Conservation (phyloP, 176 grass and related monocot species). For the Rhynchospora pubera region DNA sequence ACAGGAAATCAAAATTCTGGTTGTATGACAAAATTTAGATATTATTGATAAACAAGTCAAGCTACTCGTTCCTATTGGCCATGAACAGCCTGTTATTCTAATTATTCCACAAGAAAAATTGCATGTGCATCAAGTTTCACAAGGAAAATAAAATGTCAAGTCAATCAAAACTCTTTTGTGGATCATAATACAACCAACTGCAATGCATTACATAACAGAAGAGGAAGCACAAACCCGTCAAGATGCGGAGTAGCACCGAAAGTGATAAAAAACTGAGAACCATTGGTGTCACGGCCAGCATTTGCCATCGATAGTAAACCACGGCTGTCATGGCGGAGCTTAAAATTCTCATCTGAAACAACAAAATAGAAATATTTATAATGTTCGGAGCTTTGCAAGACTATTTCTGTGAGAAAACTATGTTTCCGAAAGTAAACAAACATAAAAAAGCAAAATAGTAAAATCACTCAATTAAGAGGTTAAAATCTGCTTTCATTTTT, state of each 20-base stretch:
- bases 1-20: no score
- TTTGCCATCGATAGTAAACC: slow-evolving; percentile 91
- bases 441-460: slow-evolving; percentile 16
- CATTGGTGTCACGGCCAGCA: slow-evolving; percentile 60
- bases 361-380: slow-evolving; percentile 16
- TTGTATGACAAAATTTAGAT: not conserved
- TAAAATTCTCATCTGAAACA: slow-evolving; percentile 89
- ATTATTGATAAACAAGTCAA: not conserved
- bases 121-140: not conserved
- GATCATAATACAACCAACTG: not conserved
- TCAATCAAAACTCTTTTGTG: not conserved
- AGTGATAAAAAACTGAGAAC: slow-evolving; percentile 97
- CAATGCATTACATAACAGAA: not conserved
- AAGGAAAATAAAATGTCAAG: not conserved
- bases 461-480: slow-evolving; percentile 9
- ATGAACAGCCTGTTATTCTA: not conserved
- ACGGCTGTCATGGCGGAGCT: slow-evolving; percentile 56
- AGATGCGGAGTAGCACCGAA: slow-evolving; percentile 70
- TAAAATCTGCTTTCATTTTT: slow-evolving; percentile 10
- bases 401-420: not conserved
- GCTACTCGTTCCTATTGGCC: not conserved
- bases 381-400: not conserved
- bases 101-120: not conserved
- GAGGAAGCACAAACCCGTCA: slow-evolving; percentile 51
- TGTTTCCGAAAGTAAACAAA: not conserved